Evolutionary conservation across 768 basidiomycete genomes (phyloP).

Genomic region (Mycena epipterygia): DNA sequence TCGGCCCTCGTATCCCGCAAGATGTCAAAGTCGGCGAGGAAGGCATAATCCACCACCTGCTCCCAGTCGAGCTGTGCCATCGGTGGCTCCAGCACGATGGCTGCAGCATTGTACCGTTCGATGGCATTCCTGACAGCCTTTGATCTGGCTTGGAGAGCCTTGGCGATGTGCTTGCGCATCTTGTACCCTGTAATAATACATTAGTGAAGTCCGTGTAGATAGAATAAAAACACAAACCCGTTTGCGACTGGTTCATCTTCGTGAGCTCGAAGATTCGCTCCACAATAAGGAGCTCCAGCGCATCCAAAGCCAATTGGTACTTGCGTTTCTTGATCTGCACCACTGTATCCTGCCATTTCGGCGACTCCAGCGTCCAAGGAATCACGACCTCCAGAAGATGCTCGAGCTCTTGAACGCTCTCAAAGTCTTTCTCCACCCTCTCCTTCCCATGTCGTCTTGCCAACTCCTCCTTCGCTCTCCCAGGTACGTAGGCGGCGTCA

Average conservation of each 20-base stretch:
- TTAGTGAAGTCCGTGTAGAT: background rate
- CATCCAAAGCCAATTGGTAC: conserved; percentile 30
- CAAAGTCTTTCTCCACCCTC: conserved; percentile 19
- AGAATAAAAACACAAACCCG: conserved; percentile 28
- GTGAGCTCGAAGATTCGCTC: no score
- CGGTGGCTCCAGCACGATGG: no score
- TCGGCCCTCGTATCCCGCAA: no score
- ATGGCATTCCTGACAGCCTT: no score
- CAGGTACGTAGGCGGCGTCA: background rate
- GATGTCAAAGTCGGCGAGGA: no score
- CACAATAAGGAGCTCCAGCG: conserved; percentile 38
- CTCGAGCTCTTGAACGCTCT: conserved; percentile 16
- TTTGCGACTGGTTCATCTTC: conserved; percentile 35
- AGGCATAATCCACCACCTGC: no score
- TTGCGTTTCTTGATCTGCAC: background rate
- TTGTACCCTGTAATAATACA: conserved; percentile 35
- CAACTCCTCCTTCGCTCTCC: background rate
- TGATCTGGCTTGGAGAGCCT: no score
- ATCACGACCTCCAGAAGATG: background rate
- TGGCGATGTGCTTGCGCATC: conserved; percentile 7
- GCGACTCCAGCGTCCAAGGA: conserved; percentile 25
- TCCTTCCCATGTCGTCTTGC: conserved; percentile 29
- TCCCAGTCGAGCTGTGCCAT: no score
- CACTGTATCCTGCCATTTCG: conserved; percentile 25
- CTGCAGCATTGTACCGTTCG: no score